Base-by-base conservation (phyloP, 2,329 filamentous ascomycete genomes). In the Clonostachys chloroleuca region DNA sequence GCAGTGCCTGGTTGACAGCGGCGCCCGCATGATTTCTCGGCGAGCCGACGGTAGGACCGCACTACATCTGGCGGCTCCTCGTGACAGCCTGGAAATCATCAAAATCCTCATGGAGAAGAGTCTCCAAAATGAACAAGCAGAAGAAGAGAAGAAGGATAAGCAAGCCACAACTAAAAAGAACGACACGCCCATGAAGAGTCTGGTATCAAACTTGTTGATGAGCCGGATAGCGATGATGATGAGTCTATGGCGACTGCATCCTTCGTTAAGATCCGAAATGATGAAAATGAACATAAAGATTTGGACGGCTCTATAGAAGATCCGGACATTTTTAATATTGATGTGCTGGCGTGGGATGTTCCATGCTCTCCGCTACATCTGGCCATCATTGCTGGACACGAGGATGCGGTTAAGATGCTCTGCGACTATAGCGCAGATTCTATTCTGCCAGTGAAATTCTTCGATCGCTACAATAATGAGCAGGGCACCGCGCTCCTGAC, bases 11-110 rank as follows among this genome's bases (percentile, higher is more conserved):
- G 80, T 95, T 20, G 78, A 91, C 51, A 74, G 82, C 48, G 87
- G 86, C 3, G 84, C 88, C 34, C 80, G 89, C 14, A 67, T 95
- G 20, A 80, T 90, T 20, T 77, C 88, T 44, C 81, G 90, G 43
- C 63, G 95, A 36, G 87, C 86, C 0, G 90, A 94, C 61, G 90
- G 90, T 5, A 80, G 81, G 53, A 95, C 89, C 3, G 86, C 89
- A 9, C 73, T 95, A n/a, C 90, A 95, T 63, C 70, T 95, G 34
- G 89, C 89, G n/a, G 87, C 88, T 17, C 77, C 82, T 41, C 77
- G 85, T 18, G 90, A 89, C 1, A 70, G 82, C 52, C 60, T 69
- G 2, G 80, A 84, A n/a, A 92, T 94, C 51, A 75, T 94, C 53
- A 83, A 77, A 51, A 80, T 84, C 9, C 69, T 95, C 12, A 78